Conservation (phyloP, 1,284 basidiomycete species). For the Rhodotorula sp. region DNA sequence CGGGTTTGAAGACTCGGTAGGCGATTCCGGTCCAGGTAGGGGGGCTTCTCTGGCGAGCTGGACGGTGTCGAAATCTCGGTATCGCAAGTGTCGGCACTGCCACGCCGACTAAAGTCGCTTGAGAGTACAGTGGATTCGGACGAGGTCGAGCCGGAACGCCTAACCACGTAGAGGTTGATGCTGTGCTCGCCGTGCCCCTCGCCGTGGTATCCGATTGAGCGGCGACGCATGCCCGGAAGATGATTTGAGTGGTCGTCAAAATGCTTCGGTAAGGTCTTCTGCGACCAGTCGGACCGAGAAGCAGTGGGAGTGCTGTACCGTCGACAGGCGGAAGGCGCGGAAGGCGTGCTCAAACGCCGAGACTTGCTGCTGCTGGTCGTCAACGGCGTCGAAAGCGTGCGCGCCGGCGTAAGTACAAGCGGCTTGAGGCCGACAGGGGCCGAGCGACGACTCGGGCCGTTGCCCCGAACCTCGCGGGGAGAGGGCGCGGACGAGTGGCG, state of each 20-base stretch:
- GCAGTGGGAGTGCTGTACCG: background rate
- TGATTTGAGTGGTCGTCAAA: no score
- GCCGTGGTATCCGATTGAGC: background rate
- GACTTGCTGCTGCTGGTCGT: slow-evolving; percentile 8
- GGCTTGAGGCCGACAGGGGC: slow-evolving; percentile 22
- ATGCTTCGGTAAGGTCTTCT: background rate
- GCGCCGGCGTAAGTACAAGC: slow-evolving; percentile 32
- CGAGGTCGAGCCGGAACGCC: background rate
- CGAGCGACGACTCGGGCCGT: background rate
- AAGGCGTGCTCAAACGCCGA: background rate
- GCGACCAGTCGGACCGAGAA: background rate
- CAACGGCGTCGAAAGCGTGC: slow-evolving; percentile 25
- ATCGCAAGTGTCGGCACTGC: background rate
- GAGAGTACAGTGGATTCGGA: background rate
- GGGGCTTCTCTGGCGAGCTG: background rate
- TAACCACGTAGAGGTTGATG: background rate
- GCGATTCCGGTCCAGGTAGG: background rate
- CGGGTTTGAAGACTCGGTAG: background rate
- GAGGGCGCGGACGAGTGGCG: background rate
- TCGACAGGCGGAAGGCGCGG: background rate
- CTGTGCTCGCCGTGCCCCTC: background rate
- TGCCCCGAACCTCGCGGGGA: background rate
- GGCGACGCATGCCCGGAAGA: background rate
- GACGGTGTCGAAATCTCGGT: background rate
- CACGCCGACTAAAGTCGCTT: background rate